phyloP scores from a whole-genome alignment of 129 eudicot species.

The Rutidosis leptorrhynchoides region DNA sequence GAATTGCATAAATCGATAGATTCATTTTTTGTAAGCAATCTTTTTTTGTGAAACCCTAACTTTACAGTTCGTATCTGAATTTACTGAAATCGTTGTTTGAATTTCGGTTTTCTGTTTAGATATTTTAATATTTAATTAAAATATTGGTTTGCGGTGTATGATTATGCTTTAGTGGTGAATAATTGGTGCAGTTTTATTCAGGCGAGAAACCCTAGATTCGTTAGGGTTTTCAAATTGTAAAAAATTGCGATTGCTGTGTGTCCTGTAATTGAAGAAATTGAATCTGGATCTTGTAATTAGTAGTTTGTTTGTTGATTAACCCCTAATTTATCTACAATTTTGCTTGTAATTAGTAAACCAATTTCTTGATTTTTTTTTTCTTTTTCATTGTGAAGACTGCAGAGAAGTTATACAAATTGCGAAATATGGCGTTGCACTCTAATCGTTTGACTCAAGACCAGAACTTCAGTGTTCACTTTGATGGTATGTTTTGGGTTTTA shows the following conservation, averaged over 20 bases:
- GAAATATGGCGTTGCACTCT: conserved; percentile 11
- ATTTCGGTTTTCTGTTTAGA: not conserved
- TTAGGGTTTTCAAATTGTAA: not conserved
- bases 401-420: not conserved
- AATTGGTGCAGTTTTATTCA: not conserved
- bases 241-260: not conserved
- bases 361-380: not conserved
- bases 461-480: conserved; percentile 32
- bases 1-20: not conserved
- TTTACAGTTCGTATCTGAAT: not conserved
- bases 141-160: not conserved
- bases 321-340: not conserved
- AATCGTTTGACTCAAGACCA: conserved; percentile 19
- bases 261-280: not conserved
- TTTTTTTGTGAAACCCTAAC: not conserved
- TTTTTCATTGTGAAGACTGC: not conserved
- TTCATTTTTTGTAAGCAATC: not conserved
- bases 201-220: not conserved
- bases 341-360: not conserved
- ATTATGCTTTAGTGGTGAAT: not conserved
- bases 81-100: not conserved
- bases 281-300: not conserved
- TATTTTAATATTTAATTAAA: not conserved
- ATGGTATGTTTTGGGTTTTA: conserved; percentile 29
- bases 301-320: not conserved